These are phyloP conservation scores for Ambrosia hybrid DNA, from an alignment of 140 eudicot species.

Conservation along the genomic window DNA sequence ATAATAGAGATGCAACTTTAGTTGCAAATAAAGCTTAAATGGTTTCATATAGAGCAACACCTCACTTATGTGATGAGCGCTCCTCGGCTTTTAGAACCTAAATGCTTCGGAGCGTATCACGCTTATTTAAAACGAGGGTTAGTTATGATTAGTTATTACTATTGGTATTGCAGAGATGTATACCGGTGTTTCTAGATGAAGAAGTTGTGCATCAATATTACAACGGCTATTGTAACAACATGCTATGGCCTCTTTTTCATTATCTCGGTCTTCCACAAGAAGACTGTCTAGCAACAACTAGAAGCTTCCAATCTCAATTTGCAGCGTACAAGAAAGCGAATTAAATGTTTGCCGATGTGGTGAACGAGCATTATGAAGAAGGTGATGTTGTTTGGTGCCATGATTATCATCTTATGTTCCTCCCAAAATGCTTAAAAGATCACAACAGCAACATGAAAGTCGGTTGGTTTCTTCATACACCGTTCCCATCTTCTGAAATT, in stretches of 20 bases:
- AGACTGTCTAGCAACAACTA: constrained; percentile 88
- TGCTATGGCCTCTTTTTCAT: constrained; percentile 96
- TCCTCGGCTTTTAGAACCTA: too few relatives aligned
- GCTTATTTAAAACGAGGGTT: too few relatives aligned
- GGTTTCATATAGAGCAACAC: too few relatives aligned
- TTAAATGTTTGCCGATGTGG: constrained; percentile 98
- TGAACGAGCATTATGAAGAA: constrained; percentile 75
- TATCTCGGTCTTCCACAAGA: constrained; percentile 97
- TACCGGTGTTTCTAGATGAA: constrained; percentile 95
- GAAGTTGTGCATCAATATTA: constrained; percentile 93
- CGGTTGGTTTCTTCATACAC: constrained; percentile 98
- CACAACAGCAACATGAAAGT: constrained; percentile 84
- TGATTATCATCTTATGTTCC: constrained; percentile 97
- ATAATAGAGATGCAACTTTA: too few relatives aligned
- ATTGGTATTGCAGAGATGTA: constrained; percentile 63
- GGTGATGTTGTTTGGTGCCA: constrained; percentile 99
- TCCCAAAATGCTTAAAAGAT: constrained; percentile 79
- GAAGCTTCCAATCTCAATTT: constrained; percentile 97
- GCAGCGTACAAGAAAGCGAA: constrained; percentile 92
- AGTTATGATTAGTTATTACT: not conserved
- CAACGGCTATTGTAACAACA: constrained; percentile 94
- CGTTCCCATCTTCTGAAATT: constrained; percentile 95
- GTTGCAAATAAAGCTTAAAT: too few relatives aligned
- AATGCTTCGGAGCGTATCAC: too few relatives aligned
- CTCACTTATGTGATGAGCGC: too few relatives aligned